A percentile compares a stretch with the other conserved stretches of the same genome.
Evolutionary conservation across 169 alveolate genomes (phyloP).

Genomic region (Eimeria tenella): DNA sequence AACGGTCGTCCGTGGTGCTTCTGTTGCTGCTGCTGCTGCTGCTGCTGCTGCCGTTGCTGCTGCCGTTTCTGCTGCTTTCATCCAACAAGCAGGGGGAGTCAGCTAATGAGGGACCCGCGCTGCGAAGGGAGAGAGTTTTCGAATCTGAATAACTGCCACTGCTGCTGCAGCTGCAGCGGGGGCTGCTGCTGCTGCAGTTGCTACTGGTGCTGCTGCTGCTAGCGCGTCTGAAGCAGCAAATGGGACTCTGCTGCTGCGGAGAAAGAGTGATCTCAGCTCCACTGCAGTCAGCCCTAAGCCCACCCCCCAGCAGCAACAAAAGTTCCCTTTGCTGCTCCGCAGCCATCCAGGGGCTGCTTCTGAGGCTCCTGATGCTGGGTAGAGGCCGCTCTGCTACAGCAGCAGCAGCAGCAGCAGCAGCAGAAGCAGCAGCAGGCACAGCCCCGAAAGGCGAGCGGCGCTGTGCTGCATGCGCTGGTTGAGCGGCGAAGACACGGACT

Average conservation of each 20-base stretch:
- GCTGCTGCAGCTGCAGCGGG: slow-evolving; percentile 1
- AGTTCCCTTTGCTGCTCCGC: neutral
- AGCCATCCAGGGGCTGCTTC: neutral
- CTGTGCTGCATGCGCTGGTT: neutral
- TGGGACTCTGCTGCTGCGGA: neutral
- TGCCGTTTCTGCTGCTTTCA: slow-evolving; percentile 17
- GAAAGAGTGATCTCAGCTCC: neutral
- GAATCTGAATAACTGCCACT: neutral
- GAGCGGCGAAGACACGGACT: neutral
- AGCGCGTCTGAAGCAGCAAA: neutral
- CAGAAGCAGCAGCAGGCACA: slow-evolving; percentile 14
- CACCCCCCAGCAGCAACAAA: slow-evolving; percentile 3
- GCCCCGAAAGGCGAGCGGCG: slow-evolving; percentile 16
- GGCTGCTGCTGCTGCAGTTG: slow-evolving; percentile 42
- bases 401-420: slow-evolving; percentile 19
- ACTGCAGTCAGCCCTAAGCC: neutral
- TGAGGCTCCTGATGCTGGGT: slow-evolving; percentile 27
- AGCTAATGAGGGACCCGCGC: too few relatives aligned
- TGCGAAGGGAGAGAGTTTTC: too few relatives aligned
- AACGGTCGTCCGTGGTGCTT: slow-evolving; percentile 7
- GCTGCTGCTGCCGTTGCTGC: slow-evolving; percentile 16
- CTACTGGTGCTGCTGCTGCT: neutral
- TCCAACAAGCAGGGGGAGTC: too few relatives aligned
- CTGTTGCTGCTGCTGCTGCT: slow-evolving; percentile 44
- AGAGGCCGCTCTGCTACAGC: neutral